Base-by-base conservation (phyloP, 2,329 filamentous ascomycete species). In the Diplodia corticola region DNA sequence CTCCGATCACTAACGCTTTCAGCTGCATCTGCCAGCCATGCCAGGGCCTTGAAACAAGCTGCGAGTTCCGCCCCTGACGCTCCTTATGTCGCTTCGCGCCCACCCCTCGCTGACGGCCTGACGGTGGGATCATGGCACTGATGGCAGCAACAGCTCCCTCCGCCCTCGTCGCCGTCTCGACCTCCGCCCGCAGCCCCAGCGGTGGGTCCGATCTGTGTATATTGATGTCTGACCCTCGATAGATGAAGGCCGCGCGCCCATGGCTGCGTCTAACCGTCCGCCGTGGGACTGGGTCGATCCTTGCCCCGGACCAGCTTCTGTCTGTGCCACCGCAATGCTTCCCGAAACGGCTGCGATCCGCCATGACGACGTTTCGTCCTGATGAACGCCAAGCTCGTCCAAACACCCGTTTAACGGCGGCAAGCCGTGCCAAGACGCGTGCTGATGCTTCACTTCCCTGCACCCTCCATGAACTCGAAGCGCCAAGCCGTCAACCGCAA, bases 351-450 rank as follows among this genome's bases (percentile, higher is more conserved):
- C 40, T 30, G 26, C 6, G 40, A 46, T 61, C 40, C 26, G 33
- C 48, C 10, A 30, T 40, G 51, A 50, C 37, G 22, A 30, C 60
- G 64, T 65, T 65, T 65, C 64, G 54, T 46, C n/a, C 64, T 60
- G 54, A 65, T 65, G 64, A 53, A 22, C 40, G 54, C 54, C 64
- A 40, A 65, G 64, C 15, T 7, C 24, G n/a, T 13, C 64, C 33
- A 60, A 65, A 46, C 53, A 33, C 10, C 44, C n/a, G 30, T 60
- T 33, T 33, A 53, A 44, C 54, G n/a, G 40, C 48, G 64, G 46
- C 64, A 65, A 65, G 64, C 53, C 54, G 51, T 48, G 40, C 63
- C 51, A 57, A 64, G 63, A 35, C 50, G 26, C 24, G 37, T 10
- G 33, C 40, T 48, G 50, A 64, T 30, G 35, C 30, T 17, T 28